Conservation (phyloP, 306 rosid species). For the Gleditsia sinensis region DNA sequence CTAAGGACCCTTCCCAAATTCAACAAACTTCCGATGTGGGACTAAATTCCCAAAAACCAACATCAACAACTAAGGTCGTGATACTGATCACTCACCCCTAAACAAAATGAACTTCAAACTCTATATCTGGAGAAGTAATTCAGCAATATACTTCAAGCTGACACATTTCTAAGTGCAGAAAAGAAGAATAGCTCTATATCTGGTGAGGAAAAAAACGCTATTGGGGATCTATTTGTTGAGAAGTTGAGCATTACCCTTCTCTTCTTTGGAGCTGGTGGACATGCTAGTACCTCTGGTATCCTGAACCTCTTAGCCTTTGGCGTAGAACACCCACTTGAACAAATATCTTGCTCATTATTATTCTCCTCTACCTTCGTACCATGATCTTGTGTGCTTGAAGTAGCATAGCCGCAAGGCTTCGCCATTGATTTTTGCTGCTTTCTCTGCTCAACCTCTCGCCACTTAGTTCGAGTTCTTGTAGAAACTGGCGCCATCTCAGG, state of each 20-base stretch:
- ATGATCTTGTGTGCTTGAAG: slow-evolving; percentile 24
- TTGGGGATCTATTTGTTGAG: slow-evolving; percentile 43
- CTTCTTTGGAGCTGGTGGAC: slow-evolving; percentile 75
- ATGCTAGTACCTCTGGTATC: slow-evolving; percentile 49
- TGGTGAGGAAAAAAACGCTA: slow-evolving; percentile 54
- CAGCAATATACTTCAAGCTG: neutral
- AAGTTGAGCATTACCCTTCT: slow-evolving; percentile 38
- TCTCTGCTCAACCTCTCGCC: slow-evolving; percentile 20
- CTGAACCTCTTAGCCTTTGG: slow-evolving; percentile 58
- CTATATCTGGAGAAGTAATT: neutral
- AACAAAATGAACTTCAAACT: slow-evolving; percentile 11
- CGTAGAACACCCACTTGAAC: slow-evolving; percentile 43
- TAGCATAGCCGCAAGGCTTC: neutral
- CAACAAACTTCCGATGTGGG: too few relatives aligned
- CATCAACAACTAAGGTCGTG: neutral
- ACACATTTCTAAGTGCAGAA: slow-evolving; percentile 40
- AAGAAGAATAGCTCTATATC: slow-evolving; percentile 60
- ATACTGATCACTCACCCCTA: neutral
- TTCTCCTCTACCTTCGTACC: neutral
- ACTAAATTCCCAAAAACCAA: too few relatives aligned
- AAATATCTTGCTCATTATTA: neutral
- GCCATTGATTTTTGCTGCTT: slow-evolving; percentile 33
- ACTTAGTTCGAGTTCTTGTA: slow-evolving; percentile 28
- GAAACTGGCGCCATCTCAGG: slow-evolving; percentile 43
- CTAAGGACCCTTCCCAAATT: too few relatives aligned